Evolutionary conservation across 2,329 filamentous ascomycete genomes (phyloP).

Genomic region (Fusarium sp.): DNA sequence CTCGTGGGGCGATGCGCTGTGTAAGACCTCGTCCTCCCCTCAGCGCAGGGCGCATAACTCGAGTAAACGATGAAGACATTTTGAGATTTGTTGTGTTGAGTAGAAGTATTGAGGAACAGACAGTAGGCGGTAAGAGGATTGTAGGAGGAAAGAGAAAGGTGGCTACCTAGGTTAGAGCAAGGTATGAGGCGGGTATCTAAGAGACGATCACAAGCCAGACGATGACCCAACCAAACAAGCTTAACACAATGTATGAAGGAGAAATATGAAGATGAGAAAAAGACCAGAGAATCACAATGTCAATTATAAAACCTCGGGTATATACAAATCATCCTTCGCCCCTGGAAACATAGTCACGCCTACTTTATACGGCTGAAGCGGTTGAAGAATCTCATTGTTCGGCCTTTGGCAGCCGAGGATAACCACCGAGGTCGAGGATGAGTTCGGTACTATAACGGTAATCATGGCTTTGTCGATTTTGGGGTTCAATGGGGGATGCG

Average conservation of each 20-base stretch:
- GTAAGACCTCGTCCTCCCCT: conserved; percentile 56
- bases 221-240: conserved; percentile 5
- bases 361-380: conserved; percentile 29
- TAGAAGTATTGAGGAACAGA: background rate
- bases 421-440: conserved; percentile 37
- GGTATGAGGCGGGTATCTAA: conserved; percentile 22
- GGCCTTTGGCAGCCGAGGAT: conserved; percentile 45
- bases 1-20: conserved; percentile 42
- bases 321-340: conserved; percentile 10
- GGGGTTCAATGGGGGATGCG: conserved; percentile 15
- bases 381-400: conserved; percentile 33
- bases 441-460: conserved; percentile 38
- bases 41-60: conserved; percentile 63
- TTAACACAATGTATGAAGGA: background rate
- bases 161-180: conserved; percentile 1
- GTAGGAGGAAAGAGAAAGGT: background rate
- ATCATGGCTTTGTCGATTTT: conserved; percentile 18
- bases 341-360: conserved; percentile 11
- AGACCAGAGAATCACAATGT: background rate
- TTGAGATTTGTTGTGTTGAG: background rate
- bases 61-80: conserved; percentile 60
- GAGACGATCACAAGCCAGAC: conserved; percentile 38
- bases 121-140: background rate
- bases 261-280: background rate
- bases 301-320: conserved; percentile 23